These are phyloP conservation scores for Sisymbrium irio DNA, from an alignment of 345 rosid genomes.

Conservation along the genomic window DNA sequence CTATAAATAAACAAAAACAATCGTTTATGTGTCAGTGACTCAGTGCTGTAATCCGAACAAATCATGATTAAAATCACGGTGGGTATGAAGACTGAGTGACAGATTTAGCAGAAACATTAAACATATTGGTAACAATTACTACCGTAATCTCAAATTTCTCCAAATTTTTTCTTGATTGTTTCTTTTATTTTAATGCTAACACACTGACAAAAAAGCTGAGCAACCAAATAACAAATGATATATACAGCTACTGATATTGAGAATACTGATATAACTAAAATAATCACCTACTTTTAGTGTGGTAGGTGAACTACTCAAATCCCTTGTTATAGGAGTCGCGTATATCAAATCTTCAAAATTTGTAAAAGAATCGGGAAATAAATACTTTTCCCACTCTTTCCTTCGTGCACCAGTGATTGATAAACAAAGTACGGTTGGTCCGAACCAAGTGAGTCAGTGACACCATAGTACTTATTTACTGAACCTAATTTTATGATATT, in stretches of 20 bases:
- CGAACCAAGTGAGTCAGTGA: no score
- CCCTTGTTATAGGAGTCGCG: background rate
- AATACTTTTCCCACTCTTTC: background rate
- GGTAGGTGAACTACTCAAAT: constrained; percentile 9
- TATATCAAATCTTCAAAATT: no score
- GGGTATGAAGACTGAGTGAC: background rate
- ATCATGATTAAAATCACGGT: background rate
- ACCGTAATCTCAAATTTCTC: background rate
- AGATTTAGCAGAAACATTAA: background rate
- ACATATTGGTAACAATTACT: background rate
- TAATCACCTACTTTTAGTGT: background rate
- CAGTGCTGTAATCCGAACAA: background rate
- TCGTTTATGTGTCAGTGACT: background rate
- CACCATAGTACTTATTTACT: no score
- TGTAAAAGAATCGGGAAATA: background rate
- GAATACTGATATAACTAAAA: background rate
- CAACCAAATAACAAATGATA: no score
- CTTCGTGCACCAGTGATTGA: no score
- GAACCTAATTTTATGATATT: no score
- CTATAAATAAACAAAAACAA: background rate
- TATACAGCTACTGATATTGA: background rate
- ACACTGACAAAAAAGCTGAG: background rate
- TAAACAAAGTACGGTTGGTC: no score
- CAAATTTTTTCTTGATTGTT: background rate
- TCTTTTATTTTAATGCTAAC: background rate